Conservation (phyloP, 768 basidiomycete species). For the Boletus rubescentipes region DNA sequence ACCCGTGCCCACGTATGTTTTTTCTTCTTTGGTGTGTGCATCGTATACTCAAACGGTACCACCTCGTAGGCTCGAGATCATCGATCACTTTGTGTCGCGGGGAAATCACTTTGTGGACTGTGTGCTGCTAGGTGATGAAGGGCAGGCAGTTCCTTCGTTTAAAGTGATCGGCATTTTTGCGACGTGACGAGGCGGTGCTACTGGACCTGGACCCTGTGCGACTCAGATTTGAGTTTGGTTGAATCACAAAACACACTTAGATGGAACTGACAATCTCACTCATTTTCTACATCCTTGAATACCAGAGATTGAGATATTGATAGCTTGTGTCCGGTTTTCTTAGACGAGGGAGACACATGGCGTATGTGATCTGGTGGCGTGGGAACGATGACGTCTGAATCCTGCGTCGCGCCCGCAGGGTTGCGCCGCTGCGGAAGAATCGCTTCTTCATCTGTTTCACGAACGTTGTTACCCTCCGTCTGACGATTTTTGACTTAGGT, state of each 20-base stretch:
- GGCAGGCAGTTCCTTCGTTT: slow-evolving; percentile 74
- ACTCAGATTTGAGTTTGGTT: not conserved
- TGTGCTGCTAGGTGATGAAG: slow-evolving; percentile 83
- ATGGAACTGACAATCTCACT: not conserved
- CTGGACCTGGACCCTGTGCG: no score
- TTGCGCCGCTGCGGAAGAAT: not conserved
- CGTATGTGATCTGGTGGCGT: slow-evolving; percentile 20
- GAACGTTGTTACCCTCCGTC: not conserved
- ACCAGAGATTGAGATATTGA: not conserved
- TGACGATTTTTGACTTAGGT: not conserved
- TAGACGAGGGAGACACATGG: no score
- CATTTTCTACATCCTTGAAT: not conserved
- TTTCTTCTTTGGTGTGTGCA: not conserved
- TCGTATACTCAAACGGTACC: slow-evolving; percentile 1
- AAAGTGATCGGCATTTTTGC: slow-evolving; percentile 91
- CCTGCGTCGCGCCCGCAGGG: slow-evolving; percentile 10
- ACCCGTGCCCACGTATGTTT: slow-evolving; percentile 64
- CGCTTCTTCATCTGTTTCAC: not conserved
- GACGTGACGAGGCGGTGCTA: slow-evolving; percentile 42
- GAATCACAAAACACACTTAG: not conserved
- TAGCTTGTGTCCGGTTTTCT: no score
- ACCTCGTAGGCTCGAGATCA: slow-evolving; percentile 65
- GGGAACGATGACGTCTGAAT: slow-evolving; percentile 22
- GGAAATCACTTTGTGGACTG: slow-evolving; percentile 97
- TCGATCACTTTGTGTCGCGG: slow-evolving; percentile 80